Conservation (phyloP, 768 basidiomycete genomes). For the Mycena chlorophos region DNA sequence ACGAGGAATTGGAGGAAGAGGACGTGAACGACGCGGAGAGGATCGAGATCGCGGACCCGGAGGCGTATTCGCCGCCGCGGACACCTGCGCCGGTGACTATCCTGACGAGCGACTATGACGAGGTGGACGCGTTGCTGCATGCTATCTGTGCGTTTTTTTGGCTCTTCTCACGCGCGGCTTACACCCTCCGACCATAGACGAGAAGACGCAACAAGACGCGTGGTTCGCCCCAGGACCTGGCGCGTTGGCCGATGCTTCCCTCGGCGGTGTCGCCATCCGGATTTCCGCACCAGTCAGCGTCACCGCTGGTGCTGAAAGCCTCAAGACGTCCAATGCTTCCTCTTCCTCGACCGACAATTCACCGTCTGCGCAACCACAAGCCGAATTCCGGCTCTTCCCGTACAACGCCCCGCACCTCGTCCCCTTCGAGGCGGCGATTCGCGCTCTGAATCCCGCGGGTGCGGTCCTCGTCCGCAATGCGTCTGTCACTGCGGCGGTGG, state of each 20-base stretch:
- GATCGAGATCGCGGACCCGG: constrained; percentile 7
- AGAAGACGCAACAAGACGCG: constrained; percentile 61
- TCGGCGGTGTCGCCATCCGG: constrained; percentile 49
- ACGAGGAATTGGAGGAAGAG: background rate
- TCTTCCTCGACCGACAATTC: background rate
- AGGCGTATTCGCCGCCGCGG: background rate
- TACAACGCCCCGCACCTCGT: constrained; percentile 74
- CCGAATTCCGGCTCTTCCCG: constrained; percentile 78
- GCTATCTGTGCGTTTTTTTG: constrained; percentile 52
- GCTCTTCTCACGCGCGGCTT: constrained; percentile 26
- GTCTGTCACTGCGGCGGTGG: constrained; percentile 73
- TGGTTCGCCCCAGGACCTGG: constrained; percentile 83
- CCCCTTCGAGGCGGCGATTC: constrained; percentile 78
- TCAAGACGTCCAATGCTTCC: background rate
- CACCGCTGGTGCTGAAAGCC: constrained; percentile 1
- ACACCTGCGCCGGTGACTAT: constrained; percentile 34
- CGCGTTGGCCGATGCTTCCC: constrained; percentile 65
- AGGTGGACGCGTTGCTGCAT: constrained; percentile 77
- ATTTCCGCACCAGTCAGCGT: constrained; percentile 28
- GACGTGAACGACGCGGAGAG: constrained; percentile 2
- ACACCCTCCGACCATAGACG: constrained; percentile 43
- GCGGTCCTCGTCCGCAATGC: constrained; percentile 78
- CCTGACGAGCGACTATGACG: constrained; percentile 69
- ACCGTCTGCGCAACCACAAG: constrained; percentile 7
- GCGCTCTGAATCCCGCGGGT: constrained; percentile 77